Base-by-base conservation (phyloP, 805 yeast species). In the Candida tammaniensis region DNA sequence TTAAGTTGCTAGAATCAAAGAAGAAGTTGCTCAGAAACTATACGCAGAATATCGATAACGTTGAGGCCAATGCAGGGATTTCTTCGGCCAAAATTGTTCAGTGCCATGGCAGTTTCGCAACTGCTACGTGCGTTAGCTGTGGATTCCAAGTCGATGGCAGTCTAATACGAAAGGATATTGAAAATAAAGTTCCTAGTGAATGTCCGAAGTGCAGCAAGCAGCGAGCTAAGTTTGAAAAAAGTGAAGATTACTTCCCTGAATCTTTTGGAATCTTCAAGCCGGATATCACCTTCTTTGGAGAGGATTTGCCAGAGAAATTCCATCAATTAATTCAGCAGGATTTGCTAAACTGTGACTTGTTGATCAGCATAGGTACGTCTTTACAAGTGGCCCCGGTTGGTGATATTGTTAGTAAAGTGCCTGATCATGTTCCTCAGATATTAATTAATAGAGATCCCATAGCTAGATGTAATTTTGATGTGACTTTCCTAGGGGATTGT, bases 271-370 rank as follows among this genome's bases (percentile, higher is more conserved):
- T 66, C 71, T 85, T 64, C 86, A 88, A 88, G 52, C 95, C 95
- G 1, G 95, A 87, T 54, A 88, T 93, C 42, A 95, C 91, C 28
- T 75, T 82, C 18, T 86, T 88, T 30, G 95, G 95, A 0, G 76
- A 78, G 33, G 75, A 84, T 4, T 74, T 87, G 4, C 82, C 82
- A 12, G 45, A 34, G 11, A 39, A 51, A 16, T 68, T 56, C 42
- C 68, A 67, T 42, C 53, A 52, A 31, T 41, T 41, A 24, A 54
- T 65, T 23, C 39, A 39, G 11, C 42, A 68, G 2, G 96, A 88
- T 55, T 56, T 85, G 39, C 58, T 69, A 8, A 72, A 71, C 24
- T 88, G 94, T 12, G 96, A 88, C 53, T 81, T 91, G 48, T 59
- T 87, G 29, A 59, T 88, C 5, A 80, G 88, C 33, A 85, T 83